Base-by-base conservation (phyloP, 1,284 basidiomycete species). In the Puccinia sorghi region DNA sequence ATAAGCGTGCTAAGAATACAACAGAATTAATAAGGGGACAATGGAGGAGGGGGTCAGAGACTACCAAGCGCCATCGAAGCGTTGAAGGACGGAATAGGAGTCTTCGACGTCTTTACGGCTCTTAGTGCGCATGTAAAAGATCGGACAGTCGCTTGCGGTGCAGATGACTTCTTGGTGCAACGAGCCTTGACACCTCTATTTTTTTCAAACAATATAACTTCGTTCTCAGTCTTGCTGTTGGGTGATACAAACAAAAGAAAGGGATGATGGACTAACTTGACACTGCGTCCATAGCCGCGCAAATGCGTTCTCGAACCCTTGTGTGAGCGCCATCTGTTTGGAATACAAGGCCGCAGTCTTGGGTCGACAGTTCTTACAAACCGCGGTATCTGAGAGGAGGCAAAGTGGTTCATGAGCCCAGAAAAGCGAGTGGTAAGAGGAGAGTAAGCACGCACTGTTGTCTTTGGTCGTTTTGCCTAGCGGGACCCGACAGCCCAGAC, bases 271-370 rank as follows among this genome's bases (percentile, higher is more conserved):
- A 66, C 72, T 74, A n/a, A 76, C 74, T 83, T 97, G 94, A 82
- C 94, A 97, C 83, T 97, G 94, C 0, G 94, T 97, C 94, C 94
- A 98, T 25, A 98, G 85, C 63, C 94, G 88, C 17, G 95, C 92
- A 84, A 96, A 97, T 66, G 92, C 90, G 15, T 94, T 90, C 86
- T 98, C 93, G 63, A 91, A 86, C 8, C 89, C 89, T 0, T 94
- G 94, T 0, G 92, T 89, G 8, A 87, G 86, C 5, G 87, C 85
- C 27, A 90, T 86, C 86, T 97, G 94, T 84, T 94, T 96, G 82
- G 94, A 91, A 83, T 96, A 97, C 74, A 98, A 86, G 82, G 95
- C 94, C 12, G 91, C 90, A 52, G 95, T 88, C 79, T 89, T 88
- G 0, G 92, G 90, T 70, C 90, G 88, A 83, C 95, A 97, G 83